These are phyloP conservation scores for Raphanus sativus DNA, from an alignment of 345 rosid genomes.

Conservation along the genomic window DNA sequence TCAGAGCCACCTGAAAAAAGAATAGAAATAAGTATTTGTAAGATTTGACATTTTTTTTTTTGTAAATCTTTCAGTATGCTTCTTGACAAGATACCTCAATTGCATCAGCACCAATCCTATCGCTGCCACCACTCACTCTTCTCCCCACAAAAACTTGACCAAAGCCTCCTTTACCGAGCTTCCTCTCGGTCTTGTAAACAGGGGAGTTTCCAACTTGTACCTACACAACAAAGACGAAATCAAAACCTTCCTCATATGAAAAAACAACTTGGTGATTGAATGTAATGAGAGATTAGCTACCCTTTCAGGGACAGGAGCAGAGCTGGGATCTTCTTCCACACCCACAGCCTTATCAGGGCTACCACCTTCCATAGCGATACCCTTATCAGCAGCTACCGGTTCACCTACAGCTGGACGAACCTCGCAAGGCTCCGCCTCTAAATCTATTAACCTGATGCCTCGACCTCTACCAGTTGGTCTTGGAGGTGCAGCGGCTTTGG, in stretches of 20 bases:
- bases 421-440: conserved; percentile 86
- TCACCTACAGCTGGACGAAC: conserved; percentile 62
- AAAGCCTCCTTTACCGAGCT: conserved; percentile 87
- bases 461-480: conserved; percentile 84
- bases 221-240: conserved; percentile 38
- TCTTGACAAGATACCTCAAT: conserved; percentile 51
- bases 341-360: conserved; percentile 71
- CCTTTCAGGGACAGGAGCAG: conserved; percentile 92
- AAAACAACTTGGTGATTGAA: not conserved
- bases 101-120: conserved; percentile 59
- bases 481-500: conserved; percentile 58
- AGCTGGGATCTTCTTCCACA: conserved; percentile 79
- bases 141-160: conserved; percentile 89
- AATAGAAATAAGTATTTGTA: not conserved
- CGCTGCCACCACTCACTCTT: conserved; percentile 47
- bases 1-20: conserved; percentile 77
- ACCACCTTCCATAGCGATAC: conserved; percentile 86
- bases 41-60: not conserved
- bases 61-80: not conserved
- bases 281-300: conserved; percentile 42
- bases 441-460: conserved; percentile 80
- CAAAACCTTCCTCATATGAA: not conserved
- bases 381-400: conserved; percentile 84
- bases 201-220: conserved; percentile 75
- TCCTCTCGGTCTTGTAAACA: conserved; percentile 58